phyloP scores from a whole-genome alignment of 106 monocot genomes.

The Acorus gramineus region DNA sequence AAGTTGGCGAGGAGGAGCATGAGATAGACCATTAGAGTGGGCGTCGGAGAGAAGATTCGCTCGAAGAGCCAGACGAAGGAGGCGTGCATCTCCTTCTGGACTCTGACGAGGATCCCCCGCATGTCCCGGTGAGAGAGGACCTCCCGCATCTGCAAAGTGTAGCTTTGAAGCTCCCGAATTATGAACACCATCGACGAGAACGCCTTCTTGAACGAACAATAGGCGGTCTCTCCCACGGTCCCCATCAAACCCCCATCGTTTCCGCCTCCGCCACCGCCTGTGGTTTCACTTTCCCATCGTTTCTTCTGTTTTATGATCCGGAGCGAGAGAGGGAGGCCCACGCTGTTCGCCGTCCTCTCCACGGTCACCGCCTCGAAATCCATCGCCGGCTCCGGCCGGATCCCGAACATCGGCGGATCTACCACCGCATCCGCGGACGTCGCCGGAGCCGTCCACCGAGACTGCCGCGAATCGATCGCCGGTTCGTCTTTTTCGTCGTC shows the following conservation, averaged over 20 bases:
- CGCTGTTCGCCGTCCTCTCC: conserved; percentile 8
- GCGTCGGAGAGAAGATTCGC: conserved; percentile 16
- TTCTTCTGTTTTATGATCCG: conserved; percentile 8
- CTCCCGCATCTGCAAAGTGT: conserved; percentile 14
- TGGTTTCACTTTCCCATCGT: neutral
- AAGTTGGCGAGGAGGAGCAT: conserved; percentile 28
- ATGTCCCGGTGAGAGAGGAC: conserved; percentile 8
- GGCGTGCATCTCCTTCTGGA: conserved; percentile 12
- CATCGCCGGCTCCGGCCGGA: conserved; percentile 5
- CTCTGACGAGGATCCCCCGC: neutral
- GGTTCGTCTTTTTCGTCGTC: neutral
- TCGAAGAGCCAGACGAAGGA: conserved; percentile 21
- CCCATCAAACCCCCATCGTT: too few relatives aligned
- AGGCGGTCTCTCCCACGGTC: neutral
- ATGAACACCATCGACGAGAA: conserved; percentile 29
- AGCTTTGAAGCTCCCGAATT: conserved; percentile 23
- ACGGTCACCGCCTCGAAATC: neutral
- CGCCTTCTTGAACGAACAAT: conserved; percentile 13
- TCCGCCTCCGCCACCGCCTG: neutral
- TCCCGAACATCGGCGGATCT: neutral
- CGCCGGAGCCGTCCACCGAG: neutral
- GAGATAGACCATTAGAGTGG: conserved; percentile 22
- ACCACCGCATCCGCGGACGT: neutral
- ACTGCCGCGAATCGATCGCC: too few relatives aligned
- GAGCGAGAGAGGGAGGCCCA: conserved; percentile 7